phyloP scores from a whole-genome alignment of 306 rosid species.

The Ammopiptanthus mongolicus region DNA sequence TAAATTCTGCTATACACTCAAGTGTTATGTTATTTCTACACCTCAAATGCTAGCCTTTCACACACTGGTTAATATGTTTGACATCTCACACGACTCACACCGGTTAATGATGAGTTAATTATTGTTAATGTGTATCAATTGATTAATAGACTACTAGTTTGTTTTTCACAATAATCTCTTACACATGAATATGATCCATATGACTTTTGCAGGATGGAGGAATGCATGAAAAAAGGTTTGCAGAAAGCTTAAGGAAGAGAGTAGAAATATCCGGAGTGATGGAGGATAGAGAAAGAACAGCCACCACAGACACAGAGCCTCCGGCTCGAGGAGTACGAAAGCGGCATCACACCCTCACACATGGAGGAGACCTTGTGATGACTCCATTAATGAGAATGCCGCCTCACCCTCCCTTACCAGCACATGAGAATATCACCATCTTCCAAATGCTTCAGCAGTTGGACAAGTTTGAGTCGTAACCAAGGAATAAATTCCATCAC shows the following conservation, averaged over 20 bases:
- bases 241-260: conserved; percentile 63
- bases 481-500: conserved; percentile 9
- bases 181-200: too few species aligned
- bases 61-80: background rate
- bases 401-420: conserved; percentile 41
- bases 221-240: conserved; percentile 46
- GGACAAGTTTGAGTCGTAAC: conserved; percentile 66
- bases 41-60: background rate
- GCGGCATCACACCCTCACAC: conserved; percentile 80
- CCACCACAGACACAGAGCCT: conserved; percentile 27
- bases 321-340: conserved; percentile 66
- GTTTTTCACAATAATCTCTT: too few species aligned
- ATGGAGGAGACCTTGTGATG: conserved; percentile 50
- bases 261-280: conserved; percentile 36
- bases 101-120: background rate
- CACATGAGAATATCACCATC: conserved; percentile 64
- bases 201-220: conserved; percentile 79
- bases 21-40: background rate
- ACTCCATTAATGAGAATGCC: conserved; percentile 63
- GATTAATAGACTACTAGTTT: too few species aligned
- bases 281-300: conserved; percentile 21
- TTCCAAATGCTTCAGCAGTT: conserved; percentile 80
- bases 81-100: background rate
- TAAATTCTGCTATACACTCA: background rate
- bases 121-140: too few species aligned